Base-by-base conservation (phyloP, 129 eudicot genomes). In the Arctium minus region DNA sequence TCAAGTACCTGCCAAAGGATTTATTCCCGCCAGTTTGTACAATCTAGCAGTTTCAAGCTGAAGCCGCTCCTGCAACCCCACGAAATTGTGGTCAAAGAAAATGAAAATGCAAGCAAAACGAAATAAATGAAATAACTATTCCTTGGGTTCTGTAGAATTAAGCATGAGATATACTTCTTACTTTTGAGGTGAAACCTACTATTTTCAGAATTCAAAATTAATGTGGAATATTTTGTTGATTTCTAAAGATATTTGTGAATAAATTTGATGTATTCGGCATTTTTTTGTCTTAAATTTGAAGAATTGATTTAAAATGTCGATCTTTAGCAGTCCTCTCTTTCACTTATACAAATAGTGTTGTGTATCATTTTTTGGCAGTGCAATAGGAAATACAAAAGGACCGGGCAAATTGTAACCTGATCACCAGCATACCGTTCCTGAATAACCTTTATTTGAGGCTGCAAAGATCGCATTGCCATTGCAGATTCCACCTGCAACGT, bases 11-110 rank as follows among this genome's bases (percentile, higher is more conserved):
- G 98, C 98, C 70, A 95, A 80, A 46, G 98, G 98, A 86, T 95
- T 95, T 81, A 95, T 90, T 79, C 97, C 97, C 35, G 98, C 98
- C 35, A 92, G 83, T 88, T 95, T 95, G 89, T 95, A 95, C 82
- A 95, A 84, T 72, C 98, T 92, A 60, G 98, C 99, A 39, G 99
- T 95, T 90, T 95, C 99, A 50, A 93, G 92, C 89, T 95, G 99
- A 81, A 92, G 88, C 74, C 84, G 93, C 86, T 95, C 98, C 98
- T 95, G 90, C 79, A 85, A 70, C 60, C 56, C 79, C 79, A 86
- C 31, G 37, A 67, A 81, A 53, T 27, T 35, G 33, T 64, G 44
- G 46, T 31, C 5, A 31, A 71, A 69, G 15, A 37, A 10, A 30
- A 50, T 2, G 1, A 42, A 81, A 33, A 50, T 18, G 56, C 42